A percentile compares a stretch with the other conserved stretches of the same genome.
Evolutionary conservation across 108 stramenopile species (phyloP).

Genomic region (Nannochloropsis salina): DNA sequence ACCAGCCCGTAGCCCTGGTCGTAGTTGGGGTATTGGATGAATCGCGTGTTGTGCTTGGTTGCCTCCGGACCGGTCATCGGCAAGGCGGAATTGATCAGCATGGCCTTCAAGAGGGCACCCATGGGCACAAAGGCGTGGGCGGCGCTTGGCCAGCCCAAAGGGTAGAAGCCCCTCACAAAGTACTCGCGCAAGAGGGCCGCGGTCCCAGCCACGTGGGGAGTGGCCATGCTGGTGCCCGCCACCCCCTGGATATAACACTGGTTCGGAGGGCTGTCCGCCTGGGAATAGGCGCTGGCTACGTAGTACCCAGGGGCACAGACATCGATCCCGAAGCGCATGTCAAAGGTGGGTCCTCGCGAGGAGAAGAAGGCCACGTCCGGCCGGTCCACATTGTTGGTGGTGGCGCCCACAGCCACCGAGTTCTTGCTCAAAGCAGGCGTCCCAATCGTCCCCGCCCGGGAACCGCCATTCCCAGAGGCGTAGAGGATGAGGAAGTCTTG

Average conservation of each 20-base stretch:
- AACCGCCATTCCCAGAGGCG: conserved; percentile 66
- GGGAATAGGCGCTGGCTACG: neutral
- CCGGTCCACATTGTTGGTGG: conserved; percentile 47
- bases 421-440: conserved; percentile 66
- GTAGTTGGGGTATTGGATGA: conserved; percentile 8
- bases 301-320: conserved; percentile 67
- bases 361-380: conserved; percentile 62
- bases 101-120: conserved; percentile 66
- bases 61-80: conserved; percentile 40
- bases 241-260: conserved; percentile 39
- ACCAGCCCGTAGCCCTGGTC: neutral
- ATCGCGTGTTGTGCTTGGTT: neutral
- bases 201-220: conserved; percentile 67
- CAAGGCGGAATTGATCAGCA: conserved; percentile 63
- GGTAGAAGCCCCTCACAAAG: conserved; percentile 61
- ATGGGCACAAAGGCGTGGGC: conserved; percentile 58
- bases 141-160: conserved; percentile 54
- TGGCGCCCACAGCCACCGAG: conserved; percentile 60
- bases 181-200: conserved; percentile 71
- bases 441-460: conserved; percentile 48
- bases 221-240: conserved; percentile 63
- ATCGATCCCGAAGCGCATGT: conserved; percentile 68
- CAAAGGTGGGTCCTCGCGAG: conserved; percentile 63
- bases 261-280: conserved; percentile 36
- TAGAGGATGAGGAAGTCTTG: conserved; percentile 61